These are phyloP conservation scores for Macroventuria anomochaeta DNA, from an alignment of 2,329 filamentous ascomycete genomes.

Conservation along the genomic window DNA sequence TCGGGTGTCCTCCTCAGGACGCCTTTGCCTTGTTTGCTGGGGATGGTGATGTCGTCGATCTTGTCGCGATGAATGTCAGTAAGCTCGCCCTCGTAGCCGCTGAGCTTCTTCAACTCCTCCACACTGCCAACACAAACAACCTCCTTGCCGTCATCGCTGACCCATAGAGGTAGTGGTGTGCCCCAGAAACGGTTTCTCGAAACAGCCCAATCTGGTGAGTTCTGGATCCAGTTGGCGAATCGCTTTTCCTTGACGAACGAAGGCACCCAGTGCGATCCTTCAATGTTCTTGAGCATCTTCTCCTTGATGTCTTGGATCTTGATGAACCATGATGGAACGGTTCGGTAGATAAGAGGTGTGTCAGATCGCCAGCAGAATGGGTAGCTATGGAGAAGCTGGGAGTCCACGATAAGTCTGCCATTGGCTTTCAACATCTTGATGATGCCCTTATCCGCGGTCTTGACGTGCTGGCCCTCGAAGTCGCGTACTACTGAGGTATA, in stretches of 20 bases:
- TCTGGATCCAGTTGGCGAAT: slow-evolving; percentile 89
- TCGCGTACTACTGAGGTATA: slow-evolving; percentile 80
- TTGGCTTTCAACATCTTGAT: slow-evolving; percentile 83
- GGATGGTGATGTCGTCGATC: slow-evolving; percentile 92
- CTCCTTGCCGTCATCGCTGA: slow-evolving; percentile 87
- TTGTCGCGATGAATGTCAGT: slow-evolving; percentile 90
- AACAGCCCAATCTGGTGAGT: slow-evolving; percentile 94
- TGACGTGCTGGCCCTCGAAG: slow-evolving; percentile 87
- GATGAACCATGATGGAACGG: slow-evolving; percentile 94
- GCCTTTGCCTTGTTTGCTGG: slow-evolving; percentile 85
- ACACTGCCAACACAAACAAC: slow-evolving; percentile 85
- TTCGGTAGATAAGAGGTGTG: slow-evolving; percentile 89
- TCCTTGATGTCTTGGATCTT: slow-evolving; percentile 84
- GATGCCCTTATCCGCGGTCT: slow-evolving; percentile 90
- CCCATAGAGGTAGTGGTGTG: slow-evolving; percentile 90
- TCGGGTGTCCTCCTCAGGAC: slow-evolving; percentile 81
- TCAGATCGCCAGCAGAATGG: slow-evolving; percentile 96
- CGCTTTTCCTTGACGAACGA: slow-evolving; percentile 88
- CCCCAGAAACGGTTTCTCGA: slow-evolving; percentile 96
- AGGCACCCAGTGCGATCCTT: slow-evolving; percentile 90
- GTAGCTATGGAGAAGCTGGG: slow-evolving; percentile 88
- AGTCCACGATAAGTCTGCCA: slow-evolving; percentile 81
- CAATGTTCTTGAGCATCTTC: slow-evolving; percentile 88
- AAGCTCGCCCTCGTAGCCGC: slow-evolving; percentile 83
- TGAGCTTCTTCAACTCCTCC: slow-evolving; percentile 81